Conservation (phyloP, 495 filamentous ascomycete genomes). For the Xylaria curta region DNA sequence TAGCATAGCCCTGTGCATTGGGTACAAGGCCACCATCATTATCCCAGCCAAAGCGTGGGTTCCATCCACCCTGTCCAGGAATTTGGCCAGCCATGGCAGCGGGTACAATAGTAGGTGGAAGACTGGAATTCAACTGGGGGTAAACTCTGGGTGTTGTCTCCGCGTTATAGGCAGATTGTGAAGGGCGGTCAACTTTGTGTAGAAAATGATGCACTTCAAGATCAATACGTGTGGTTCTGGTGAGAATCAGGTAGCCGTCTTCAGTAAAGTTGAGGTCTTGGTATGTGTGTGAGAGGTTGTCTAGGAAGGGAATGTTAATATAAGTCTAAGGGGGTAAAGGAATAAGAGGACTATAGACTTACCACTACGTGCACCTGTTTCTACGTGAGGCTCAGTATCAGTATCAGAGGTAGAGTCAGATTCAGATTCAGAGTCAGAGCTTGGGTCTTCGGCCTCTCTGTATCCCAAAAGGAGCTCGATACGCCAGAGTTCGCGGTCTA, state of each 20-base stretch:
- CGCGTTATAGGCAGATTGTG: background rate
- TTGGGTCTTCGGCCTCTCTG: conserved; percentile 17
- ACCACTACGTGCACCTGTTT: conserved; percentile 4
- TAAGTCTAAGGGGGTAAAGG: background rate
- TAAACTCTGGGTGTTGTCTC: background rate
- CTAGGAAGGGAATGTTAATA: background rate
- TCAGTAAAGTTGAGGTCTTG: conserved; percentile 20
- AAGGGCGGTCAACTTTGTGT: background rate
- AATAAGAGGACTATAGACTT: background rate
- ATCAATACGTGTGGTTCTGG: background rate
- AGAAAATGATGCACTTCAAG: background rate
- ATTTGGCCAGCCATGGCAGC: conserved; percentile 8
- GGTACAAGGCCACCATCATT: background rate
- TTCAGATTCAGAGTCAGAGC: background rate
- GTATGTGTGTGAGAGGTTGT: background rate
- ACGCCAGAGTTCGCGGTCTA: conserved; percentile 36
- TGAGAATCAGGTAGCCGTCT: conserved; percentile 22
- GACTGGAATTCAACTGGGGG: background rate
- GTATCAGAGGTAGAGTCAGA: background rate
- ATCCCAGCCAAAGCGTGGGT: conserved; percentile 26
- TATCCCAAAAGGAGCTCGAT: conserved; percentile 35
- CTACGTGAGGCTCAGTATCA: conserved; percentile 8
- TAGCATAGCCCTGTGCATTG: background rate
- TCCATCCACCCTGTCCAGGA: conserved; percentile 24
- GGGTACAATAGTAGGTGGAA: background rate